Evolutionary conservation across 345 rosid genomes (phyloP), one percentile per base, ranked within the genome.

Genomic region (Brassica nigra): DNA sequence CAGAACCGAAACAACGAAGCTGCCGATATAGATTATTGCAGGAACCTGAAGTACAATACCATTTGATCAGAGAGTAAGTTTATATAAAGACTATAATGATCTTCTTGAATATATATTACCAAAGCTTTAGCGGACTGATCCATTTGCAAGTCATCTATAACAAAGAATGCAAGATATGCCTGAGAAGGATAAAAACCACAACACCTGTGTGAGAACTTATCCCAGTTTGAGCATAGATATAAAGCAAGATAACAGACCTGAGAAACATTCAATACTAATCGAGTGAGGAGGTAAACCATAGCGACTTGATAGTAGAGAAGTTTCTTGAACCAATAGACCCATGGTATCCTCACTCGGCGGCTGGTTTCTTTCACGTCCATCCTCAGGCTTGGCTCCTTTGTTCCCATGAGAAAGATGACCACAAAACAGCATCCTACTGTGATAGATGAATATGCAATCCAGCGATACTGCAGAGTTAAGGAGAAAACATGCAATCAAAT

Each of bases 131-230:
- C 90, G 62, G 97, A 90, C 44, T 86, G 88, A 66, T 86, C 86
- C 98, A 95, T 91, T 71, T 68, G 87, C 86, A 95, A 85, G 69
- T 95, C 99, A 72, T 90, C 79, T 10, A 95, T 91, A 52, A 92
- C 97, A 62, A 86, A 95, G 87, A 91, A 91, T 23, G 99, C 99
- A 73, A 95, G 88, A 90, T 92, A 95, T 61, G 96, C 98, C 97
- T 91, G 88, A 36, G 72, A 76, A 5, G 52, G 69, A 15, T 14
- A 52, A 80, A 39, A n/a, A 75, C 9, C 2, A 29, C 61, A 87
- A 78, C 68, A 80, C 62, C 27, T 36, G 64, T 68, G 42, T 70
- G 33, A 55, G 54, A 69, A 47, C 15, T 3, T 16, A 80, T 34
- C 34, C 5, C 31, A 29, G 29, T 44, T 4, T 69, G 57, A 59